phyloP scores from a whole-genome alignment of 2,329 filamentous ascomycete species.

The Diaporthe helianthi region DNA sequence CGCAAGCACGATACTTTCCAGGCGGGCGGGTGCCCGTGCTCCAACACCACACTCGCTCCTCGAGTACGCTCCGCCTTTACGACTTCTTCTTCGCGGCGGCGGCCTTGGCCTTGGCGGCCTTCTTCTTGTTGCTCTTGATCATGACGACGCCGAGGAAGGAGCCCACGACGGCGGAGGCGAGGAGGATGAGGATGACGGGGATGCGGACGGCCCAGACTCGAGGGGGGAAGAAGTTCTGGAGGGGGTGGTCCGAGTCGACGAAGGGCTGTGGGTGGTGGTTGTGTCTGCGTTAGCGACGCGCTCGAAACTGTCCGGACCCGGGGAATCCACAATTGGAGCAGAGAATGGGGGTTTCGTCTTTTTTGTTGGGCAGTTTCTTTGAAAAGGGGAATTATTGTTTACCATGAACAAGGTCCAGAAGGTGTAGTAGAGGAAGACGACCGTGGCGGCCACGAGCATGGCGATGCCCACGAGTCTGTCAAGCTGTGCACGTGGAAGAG shows the following conservation, averaged over 20 bases:
- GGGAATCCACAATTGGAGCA: slow-evolving; percentile 12
- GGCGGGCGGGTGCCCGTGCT: neutral
- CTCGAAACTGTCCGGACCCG: neutral
- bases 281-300: slow-evolving; percentile 25
- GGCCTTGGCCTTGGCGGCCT: slow-evolving; percentile 90
- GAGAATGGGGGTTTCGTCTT: neutral
- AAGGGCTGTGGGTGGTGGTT: slow-evolving; percentile 73
- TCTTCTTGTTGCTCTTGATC: slow-evolving; percentile 99
- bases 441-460: slow-evolving; percentile 71
- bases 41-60: neutral
- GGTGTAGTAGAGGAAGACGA: slow-evolving; percentile 85
- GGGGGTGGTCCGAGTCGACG: slow-evolving; percentile 90
- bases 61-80: slow-evolving; percentile 49
- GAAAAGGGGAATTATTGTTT: slow-evolving; percentile 42
- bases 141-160: slow-evolving; percentile 97
- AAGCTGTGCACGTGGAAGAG: slow-evolving; percentile 64
- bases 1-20: neutral
- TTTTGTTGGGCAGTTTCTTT: neutral
- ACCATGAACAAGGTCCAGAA: slow-evolving; percentile 99
- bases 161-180: slow-evolving; percentile 91
- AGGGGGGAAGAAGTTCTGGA: slow-evolving; percentile 94
- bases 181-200: slow-evolving; percentile 92
- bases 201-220: slow-evolving; percentile 99
- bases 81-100: slow-evolving; percentile 84
- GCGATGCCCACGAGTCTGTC: slow-evolving; percentile 79